Conservation (phyloP, 768 basidiomycete species). For the Mrakia blollopis region DNA sequence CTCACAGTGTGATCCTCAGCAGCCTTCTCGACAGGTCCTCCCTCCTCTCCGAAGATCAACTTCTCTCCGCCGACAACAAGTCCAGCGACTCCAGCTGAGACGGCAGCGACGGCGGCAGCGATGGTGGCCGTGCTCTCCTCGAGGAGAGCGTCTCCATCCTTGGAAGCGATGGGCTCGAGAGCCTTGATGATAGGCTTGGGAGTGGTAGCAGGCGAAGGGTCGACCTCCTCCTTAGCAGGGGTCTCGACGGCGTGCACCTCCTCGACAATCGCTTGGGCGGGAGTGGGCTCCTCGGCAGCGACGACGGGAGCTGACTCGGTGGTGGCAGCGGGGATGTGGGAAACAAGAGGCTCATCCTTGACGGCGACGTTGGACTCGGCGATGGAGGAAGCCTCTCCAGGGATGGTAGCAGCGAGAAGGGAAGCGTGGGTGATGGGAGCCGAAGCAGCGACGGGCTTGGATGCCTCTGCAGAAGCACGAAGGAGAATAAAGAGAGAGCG, state of each 20-base stretch:
- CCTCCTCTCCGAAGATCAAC: conserved; percentile 5
- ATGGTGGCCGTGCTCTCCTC: conserved; percentile 2
- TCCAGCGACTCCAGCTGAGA: neutral
- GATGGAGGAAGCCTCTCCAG: conserved; percentile 12
- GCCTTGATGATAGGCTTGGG: conserved; percentile 1
- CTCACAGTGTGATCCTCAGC: conserved; percentile 8
- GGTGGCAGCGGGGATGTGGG: neutral
- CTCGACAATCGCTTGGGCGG: conserved; percentile 11
- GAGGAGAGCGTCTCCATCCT: neutral
- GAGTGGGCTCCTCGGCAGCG: neutral
- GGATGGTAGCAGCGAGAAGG: conserved; percentile 1
- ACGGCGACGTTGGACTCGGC: conserved; percentile 14
- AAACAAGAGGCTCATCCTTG: conserved; percentile 20
- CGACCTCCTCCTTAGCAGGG: neutral
- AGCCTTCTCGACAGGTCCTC: neutral
- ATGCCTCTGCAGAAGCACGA: neutral
- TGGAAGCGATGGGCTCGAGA: neutral
- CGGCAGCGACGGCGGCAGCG: neutral
- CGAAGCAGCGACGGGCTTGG: neutral
- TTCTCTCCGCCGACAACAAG: neutral
- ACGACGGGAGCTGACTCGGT: neutral
- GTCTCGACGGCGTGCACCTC: neutral
- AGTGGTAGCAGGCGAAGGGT: neutral
- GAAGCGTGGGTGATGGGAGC: neutral
- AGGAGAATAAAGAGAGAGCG: neutral